These are phyloP conservation scores for Microbotryomycetes sp. DNA, from an alignment of 1,284 basidiomycete genomes.

Conservation along the genomic window DNA sequence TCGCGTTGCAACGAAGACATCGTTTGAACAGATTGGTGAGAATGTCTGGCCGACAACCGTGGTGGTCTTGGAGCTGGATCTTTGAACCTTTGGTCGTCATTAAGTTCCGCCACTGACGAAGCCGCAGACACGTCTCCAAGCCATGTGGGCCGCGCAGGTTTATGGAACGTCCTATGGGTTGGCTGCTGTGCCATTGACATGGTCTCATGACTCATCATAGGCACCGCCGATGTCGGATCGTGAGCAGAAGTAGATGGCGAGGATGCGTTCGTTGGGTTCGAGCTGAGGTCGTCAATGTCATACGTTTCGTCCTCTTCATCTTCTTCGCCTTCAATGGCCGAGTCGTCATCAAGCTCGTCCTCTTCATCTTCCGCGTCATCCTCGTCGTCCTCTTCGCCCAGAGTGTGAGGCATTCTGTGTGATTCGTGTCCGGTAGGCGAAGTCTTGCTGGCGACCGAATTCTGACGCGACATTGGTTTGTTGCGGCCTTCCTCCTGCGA, in stretches of 20 bases:
- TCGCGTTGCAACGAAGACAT: neutral
- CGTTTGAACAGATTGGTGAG: neutral
- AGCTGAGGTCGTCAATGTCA: conserved; percentile 68
- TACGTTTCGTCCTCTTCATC: conserved; percentile 67
- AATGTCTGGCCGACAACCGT: conserved; percentile 1
- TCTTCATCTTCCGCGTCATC: conserved; percentile 46
- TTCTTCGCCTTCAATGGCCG: conserved; percentile 45
- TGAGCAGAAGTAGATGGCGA: neutral
- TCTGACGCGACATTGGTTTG: conserved; percentile 8
- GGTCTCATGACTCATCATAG: neutral
- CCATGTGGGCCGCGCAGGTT: neutral
- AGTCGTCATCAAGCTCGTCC: conserved; percentile 52
- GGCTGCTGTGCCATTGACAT: neutral
- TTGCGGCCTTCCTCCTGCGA: conserved; percentile 2
- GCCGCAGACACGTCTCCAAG: neutral
- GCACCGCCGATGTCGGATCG: conserved; percentile 3
- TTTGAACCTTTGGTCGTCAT: conserved; percentile 5
- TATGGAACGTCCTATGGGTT: neutral
- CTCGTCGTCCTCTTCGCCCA: neutral
- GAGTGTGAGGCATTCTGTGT: neutral
- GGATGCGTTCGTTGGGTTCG: neutral
- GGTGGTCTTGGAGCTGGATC: conserved; percentile 3
- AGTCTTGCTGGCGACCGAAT: conserved; percentile 33
- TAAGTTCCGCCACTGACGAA: conserved; percentile 1
- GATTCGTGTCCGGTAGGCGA: conserved; percentile 10